These are phyloP conservation scores for Lentinula novae-zelandiae DNA, from an alignment of 1,284 basidiomycete species.

Conservation along the genomic window DNA sequence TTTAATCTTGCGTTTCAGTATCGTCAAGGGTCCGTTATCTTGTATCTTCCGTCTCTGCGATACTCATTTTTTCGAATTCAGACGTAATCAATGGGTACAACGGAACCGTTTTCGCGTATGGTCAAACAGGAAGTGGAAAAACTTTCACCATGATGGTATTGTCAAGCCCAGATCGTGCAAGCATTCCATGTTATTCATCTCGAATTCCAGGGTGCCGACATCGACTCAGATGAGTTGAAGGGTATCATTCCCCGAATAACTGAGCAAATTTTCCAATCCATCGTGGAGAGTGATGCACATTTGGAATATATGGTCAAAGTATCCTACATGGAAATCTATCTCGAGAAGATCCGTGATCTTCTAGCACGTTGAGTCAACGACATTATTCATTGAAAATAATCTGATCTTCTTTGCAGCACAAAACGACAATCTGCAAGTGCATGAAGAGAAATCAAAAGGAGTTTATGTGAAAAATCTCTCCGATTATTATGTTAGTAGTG, in stretches of 20 bases:
- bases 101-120: constrained; percentile 97
- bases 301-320: constrained; percentile 99
- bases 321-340: constrained; percentile 99
- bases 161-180: constrained; percentile 14
- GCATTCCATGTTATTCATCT: constrained; percentile 14
- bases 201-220: constrained; percentile 82
- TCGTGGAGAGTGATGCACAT: constrained; percentile 92
- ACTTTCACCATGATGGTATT: constrained; percentile 96
- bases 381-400: not conserved
- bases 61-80: constrained; percentile 27
- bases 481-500: constrained; percentile 96
- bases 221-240: constrained; percentile 87
- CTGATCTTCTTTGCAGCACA: constrained; percentile 58
- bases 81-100: constrained; percentile 99
- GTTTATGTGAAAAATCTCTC: constrained; percentile 98
- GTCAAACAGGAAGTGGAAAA: constrained; percentile 97
- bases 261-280: constrained; percentile 98
- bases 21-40: constrained; percentile 63
- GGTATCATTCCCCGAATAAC: constrained; percentile 99
- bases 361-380: constrained; percentile 74
- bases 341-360: constrained; percentile 95
- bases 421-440: constrained; percentile 98
- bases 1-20: constrained; percentile 39
- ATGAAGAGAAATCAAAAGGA: constrained; percentile 97
- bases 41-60: not conserved